Evolutionary conservation across 225 moss, liverwort and hornwort species (phyloP).

Genomic region (Climacium dendroides): DNA sequence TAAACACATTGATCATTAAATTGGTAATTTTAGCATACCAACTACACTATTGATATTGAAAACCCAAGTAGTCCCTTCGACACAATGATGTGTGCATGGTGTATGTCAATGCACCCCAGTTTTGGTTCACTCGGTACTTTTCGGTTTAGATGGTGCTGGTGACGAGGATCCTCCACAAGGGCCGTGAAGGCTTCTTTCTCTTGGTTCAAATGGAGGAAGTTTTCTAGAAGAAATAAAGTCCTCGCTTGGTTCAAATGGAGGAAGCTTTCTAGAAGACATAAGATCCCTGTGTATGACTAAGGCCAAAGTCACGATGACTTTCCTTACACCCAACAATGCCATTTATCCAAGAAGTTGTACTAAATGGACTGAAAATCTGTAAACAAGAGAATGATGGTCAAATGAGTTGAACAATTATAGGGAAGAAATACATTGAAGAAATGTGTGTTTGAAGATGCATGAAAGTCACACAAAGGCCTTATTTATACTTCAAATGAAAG

Average conservation of each 20-base stretch:
- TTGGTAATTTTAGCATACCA: background rate
- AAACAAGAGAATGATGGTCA: background rate
- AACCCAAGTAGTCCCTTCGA: background rate
- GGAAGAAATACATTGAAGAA: too few relatives aligned
- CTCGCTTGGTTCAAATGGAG: background rate
- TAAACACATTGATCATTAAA: background rate
- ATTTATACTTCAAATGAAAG: too few relatives aligned
- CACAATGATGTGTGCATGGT: background rate
- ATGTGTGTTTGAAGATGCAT: too few relatives aligned
- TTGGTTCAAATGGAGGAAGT: background rate
- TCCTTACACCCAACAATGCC: background rate
- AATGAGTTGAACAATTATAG: too few relatives aligned
- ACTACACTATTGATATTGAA: too few relatives aligned
- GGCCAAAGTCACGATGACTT: background rate
- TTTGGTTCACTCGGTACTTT: background rate
- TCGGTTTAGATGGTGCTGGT: rapidly evolving
- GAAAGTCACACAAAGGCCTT: too few relatives aligned
- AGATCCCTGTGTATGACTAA: too few relatives aligned
- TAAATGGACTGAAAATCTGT: background rate
- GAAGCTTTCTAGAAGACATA: background rate
- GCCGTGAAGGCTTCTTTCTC: background rate
- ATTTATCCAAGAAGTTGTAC: background rate
- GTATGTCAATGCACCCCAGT: background rate
- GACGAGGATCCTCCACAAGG: background rate
- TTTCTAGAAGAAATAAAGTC: background rate